Conservation (phyloP, 2,329 filamentous ascomycete species). For the Hymenoscyphus occultus region DNA sequence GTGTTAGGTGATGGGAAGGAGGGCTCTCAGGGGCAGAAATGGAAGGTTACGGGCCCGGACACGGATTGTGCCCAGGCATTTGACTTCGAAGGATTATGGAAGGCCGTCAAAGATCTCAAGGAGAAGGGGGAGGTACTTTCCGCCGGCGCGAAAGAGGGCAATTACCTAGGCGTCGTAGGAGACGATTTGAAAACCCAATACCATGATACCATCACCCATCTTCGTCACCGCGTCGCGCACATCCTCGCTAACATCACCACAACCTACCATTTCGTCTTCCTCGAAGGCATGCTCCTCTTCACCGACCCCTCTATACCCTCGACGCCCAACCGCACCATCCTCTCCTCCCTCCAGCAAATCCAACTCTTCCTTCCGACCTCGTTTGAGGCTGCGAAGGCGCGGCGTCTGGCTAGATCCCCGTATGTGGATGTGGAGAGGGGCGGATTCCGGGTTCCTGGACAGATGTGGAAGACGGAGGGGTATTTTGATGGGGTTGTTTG, state of each 20-base stretch:
- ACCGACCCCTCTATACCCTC: background rate
- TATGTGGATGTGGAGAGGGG: slow-evolving; percentile 21
- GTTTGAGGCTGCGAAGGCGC: slow-evolving; percentile 14
- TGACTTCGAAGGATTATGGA: slow-evolving; percentile 19
- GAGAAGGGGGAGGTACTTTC: background rate
- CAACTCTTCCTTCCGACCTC: slow-evolving; percentile 25
- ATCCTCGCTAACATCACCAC: background rate
- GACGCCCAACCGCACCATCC: background rate
- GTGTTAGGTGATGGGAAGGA: background rate
- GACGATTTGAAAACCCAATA: background rate
- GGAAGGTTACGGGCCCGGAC: slow-evolving; percentile 19
- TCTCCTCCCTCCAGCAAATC: slow-evolving; percentile 20
- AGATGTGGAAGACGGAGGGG: slow-evolving; percentile 33
- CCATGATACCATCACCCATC: slow-evolving; percentile 4
- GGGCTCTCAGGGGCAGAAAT: background rate
- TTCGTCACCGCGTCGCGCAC: background rate
- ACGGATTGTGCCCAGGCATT: slow-evolving; percentile 24
- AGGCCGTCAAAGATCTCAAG: slow-evolving; percentile 7
- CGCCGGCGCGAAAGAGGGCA: background rate
- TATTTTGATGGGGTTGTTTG: slow-evolving; percentile 35
- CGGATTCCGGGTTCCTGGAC: slow-evolving; percentile 24
- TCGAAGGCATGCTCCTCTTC: slow-evolving; percentile 26
- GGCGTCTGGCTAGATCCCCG: slow-evolving; percentile 18
- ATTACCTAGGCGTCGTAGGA: slow-evolving; percentile 4
- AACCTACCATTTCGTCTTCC: slow-evolving; percentile 15